Conservation (phyloP, 768 basidiomycete genomes). For the Panaeolus papilionaceus region DNA sequence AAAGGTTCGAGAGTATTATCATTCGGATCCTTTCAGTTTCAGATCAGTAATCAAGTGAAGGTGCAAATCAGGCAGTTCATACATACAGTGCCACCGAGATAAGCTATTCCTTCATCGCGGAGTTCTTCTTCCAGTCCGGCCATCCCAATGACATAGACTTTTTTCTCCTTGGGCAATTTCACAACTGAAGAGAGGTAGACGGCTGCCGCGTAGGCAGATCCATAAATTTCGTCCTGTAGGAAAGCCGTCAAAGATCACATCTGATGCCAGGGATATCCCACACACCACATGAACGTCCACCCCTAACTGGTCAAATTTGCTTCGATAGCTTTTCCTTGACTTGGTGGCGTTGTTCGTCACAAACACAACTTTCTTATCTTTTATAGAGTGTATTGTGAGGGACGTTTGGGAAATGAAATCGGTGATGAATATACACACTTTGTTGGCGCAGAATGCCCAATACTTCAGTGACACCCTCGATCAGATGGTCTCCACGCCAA, state of each 20-base stretch:
- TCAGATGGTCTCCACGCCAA: constrained; percentile 83
- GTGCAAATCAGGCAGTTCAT: constrained; percentile 11
- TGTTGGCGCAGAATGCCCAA: constrained; percentile 71
- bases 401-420: constrained; percentile 16
- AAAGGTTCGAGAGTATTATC: constrained; percentile 81
- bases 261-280: constrained; percentile 23
- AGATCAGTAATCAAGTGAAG: constrained; percentile 16
- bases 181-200: constrained; percentile 86
- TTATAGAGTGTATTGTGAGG: constrained; percentile 17
- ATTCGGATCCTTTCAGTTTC: constrained; percentile 69
- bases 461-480: constrained; percentile 82
- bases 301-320: constrained; percentile 90
- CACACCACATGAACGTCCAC: constrained; percentile 85
- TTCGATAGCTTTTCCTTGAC: constrained; percentile 86
- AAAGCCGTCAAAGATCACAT: constrained; percentile 13
- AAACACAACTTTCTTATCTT: constrained; percentile 88
- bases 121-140: constrained; percentile 93
- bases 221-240: constrained; percentile 91
- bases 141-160: constrained; percentile 96
- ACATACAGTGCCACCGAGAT: constrained; percentile 82
- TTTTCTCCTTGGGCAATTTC: constrained; percentile 89
- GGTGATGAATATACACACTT: constrained; percentile 54
- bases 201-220: constrained; percentile 84
- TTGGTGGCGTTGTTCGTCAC: constrained; percentile 99
- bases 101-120: constrained; percentile 80